These are phyloP conservation scores for Centaurea solstitialis DNA, from an alignment of 129 eudicot species.

Conservation along the genomic window DNA sequence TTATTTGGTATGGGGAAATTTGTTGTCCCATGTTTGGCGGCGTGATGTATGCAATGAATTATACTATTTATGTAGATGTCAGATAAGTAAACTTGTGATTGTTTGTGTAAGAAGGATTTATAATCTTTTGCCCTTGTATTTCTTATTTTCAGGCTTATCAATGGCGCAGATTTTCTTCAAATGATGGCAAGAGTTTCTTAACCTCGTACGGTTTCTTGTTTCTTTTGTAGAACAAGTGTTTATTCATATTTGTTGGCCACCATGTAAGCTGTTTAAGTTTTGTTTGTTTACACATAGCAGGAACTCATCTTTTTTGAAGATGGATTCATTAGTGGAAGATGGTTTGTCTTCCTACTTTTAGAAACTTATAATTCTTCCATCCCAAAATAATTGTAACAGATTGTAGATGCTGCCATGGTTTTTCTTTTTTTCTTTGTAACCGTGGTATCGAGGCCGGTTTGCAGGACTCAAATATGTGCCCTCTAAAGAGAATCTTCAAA, in stretches of 20 bases:
- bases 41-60: too few relatives aligned
- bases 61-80: background rate
- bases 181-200: conserved; percentile 20
- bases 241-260: conserved; percentile 20
- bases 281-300: background rate
- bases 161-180: conserved; percentile 7
- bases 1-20: too few relatives aligned
- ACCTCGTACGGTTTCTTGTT: conserved; percentile 8
- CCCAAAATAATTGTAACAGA: conserved; percentile 29
- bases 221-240: conserved; percentile 16
- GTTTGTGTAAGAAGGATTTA: background rate
- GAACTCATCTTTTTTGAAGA: conserved; percentile 2
- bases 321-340: conserved; percentile 3
- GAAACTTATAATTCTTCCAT: conserved; percentile 8
- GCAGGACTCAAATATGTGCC: too few relatives aligned
- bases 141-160: conserved; percentile 27
- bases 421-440: too few relatives aligned
- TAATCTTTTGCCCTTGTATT: background rate
- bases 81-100: background rate
- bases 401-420: conserved; percentile 8
- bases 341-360: conserved; percentile 2
- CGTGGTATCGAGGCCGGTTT: too few relatives aligned
- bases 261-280: conserved; percentile 27
- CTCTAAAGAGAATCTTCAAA: too few relatives aligned
- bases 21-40: too few relatives aligned